Percentiles rank a stretch among this genome's conserved stretches.
Conservation (phyloP, 2,329 filamentous ascomycete genomes). For the Penicillium psychrosexuale region DNA sequence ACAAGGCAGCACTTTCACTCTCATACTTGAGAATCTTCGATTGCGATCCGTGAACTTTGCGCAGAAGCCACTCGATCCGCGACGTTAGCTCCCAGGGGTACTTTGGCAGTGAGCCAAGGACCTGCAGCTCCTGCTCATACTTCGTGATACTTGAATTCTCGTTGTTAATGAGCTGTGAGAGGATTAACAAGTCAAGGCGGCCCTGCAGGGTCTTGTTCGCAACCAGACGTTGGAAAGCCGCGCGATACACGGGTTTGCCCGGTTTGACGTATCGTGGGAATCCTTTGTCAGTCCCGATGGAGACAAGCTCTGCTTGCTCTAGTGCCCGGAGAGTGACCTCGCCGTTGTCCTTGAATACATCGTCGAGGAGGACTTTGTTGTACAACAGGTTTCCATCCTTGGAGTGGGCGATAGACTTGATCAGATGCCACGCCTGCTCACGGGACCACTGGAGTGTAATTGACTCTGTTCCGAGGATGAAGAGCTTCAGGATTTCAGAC, state of each 20-base stretch:
- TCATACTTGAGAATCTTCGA: slow-evolving; percentile 71
- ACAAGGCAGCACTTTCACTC: slow-evolving; percentile 65
- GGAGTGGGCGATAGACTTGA: slow-evolving; percentile 70
- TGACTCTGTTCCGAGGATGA: slow-evolving; percentile 64
- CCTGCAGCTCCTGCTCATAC: slow-evolving; percentile 70
- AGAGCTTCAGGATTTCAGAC: slow-evolving; percentile 90
- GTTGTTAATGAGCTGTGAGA: slow-evolving; percentile 66
- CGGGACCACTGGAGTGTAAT: slow-evolving; percentile 67
- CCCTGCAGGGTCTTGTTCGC: slow-evolving; percentile 70
- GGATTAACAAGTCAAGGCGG: slow-evolving; percentile 67
- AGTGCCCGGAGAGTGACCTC: slow-evolving; percentile 76
- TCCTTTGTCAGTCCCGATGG: slow-evolving; percentile 68
- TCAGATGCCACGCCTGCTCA: slow-evolving; percentile 86
- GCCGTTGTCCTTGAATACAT: slow-evolving; percentile 69
- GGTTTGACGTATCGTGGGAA: slow-evolving; percentile 74
- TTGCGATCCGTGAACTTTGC: slow-evolving; percentile 72
- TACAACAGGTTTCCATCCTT: slow-evolving; percentile 65
- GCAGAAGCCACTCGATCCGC: slow-evolving; percentile 68
- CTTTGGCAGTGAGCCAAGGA: slow-evolving; percentile 67
- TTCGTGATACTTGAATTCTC: slow-evolving; percentile 74
- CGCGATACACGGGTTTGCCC: slow-evolving; percentile 80
- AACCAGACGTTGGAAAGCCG: slow-evolving; percentile 72
- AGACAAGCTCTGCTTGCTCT: slow-evolving; percentile 81
- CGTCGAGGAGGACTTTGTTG: slow-evolving; percentile 76
- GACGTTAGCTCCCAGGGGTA: slow-evolving; percentile 66